Evolutionary conservation across 2,329 filamentous ascomycete genomes (phyloP).

Genomic region (Fusarium metavorans): DNA sequence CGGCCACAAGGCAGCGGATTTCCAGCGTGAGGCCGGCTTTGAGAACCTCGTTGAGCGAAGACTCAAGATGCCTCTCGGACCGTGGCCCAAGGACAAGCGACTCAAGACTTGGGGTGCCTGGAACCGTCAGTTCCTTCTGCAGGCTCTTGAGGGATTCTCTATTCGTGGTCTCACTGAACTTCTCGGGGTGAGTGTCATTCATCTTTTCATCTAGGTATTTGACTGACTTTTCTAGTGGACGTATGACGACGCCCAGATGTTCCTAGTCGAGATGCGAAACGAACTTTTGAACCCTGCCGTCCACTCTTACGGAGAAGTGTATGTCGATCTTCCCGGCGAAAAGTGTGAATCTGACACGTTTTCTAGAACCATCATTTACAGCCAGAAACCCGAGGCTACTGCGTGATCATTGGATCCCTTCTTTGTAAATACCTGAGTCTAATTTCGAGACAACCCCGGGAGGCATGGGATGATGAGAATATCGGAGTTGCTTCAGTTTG

Average conservation of each 20-base stretch:
- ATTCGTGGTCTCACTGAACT: constrained; percentile 34
- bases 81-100: constrained; percentile 46
- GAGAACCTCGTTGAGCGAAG: constrained; percentile 17
- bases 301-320: constrained; percentile 16
- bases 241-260: constrained; percentile 17
- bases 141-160: constrained; percentile 36
- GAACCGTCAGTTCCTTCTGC: constrained; percentile 33
- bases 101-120: constrained; percentile 38
- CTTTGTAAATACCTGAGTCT: background rate
- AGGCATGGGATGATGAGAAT: background rate
- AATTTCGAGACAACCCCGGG: background rate
- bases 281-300: constrained; percentile 13
- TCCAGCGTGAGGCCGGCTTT: constrained; percentile 33
- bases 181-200: constrained; percentile 14
- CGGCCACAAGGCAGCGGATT: constrained; percentile 22
- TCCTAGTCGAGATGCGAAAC: constrained; percentile 21
- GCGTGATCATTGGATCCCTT: background rate
- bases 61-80: constrained; percentile 32
- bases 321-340: background rate
- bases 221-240: constrained; percentile 8
- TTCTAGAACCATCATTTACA: constrained; percentile 2
- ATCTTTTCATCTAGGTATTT: background rate
- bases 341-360: background rate
- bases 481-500: background rate
- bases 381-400: constrained; percentile 2